Base-by-base conservation (phyloP, 345 rosid species). In the Eutrema heterophyllum region DNA sequence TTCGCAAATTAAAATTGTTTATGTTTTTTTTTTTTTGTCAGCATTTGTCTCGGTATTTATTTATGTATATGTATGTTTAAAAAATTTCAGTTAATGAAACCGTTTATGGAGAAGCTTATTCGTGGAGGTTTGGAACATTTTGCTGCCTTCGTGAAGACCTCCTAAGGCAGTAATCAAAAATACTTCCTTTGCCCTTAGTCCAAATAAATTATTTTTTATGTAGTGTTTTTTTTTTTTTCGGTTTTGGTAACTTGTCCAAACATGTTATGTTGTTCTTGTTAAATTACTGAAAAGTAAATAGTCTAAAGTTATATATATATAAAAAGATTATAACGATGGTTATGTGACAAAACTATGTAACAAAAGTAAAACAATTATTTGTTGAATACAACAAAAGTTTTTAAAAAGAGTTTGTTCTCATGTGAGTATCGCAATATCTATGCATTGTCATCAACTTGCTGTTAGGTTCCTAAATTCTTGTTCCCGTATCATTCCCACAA, bases 31-130 rank as follows among this genome's bases (percentile, higher is more conserved):
- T 58, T 35, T 59, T 41, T 40, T 24, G 8, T 12, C 46, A 40
- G 24, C 35, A 41, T 35, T 6, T 43, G 18, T 44, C 38, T 29
- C 62, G 12, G 30, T 41, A 51, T 51, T 7, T 21, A 4, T 33
- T 59, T 52, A 16, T 53, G 5, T 38, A 4, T 40, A 7, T 64
- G 39, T 58, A 13, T 55, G 11, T 29, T 38, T 12, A 6, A 36
- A 16, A 13, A 5, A 5, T 5, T 15, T 5, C 86, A 94, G 98
- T 85, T 88, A 38, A 80, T 95, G 84, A 79, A 87, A 80, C 97
- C 97, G 53, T 84, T 88, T 70, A 90, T 95, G 49, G 88, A 87
- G 87, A 80, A 78, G 75, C 78, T 92, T 55, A 87, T 95, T 43
- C 62, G 43, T 11, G 72, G 85, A 15, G 96, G 97, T 21, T 67